Conservation (phyloP, 2,329 filamentous ascomycete genomes). For the Helotiales sp. region DNA sequence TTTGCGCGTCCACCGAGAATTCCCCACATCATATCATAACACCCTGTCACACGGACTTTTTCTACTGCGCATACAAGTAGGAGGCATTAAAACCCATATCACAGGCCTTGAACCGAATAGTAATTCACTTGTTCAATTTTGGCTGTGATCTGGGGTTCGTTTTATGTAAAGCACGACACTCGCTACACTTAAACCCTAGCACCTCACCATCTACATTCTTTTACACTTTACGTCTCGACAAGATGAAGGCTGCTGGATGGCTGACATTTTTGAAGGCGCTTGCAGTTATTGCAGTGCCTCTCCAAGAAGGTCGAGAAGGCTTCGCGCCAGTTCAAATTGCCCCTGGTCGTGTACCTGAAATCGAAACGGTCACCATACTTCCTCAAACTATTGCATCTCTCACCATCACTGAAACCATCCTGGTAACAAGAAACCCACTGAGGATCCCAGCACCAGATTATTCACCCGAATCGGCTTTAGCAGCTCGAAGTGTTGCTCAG, state of each 20-base stretch:
- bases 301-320: background rate
- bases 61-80: background rate
- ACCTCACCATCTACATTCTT: slow-evolving; percentile 2
- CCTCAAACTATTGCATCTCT: background rate
- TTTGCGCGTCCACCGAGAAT: background rate
- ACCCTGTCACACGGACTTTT: background rate
- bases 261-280: slow-evolving; percentile 3
- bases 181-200: background rate
- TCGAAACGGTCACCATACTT: background rate
- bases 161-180: background rate
- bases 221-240: background rate
- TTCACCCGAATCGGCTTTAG: background rate
- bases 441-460: too few species aligned
- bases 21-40: background rate
- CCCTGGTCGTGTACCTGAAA: background rate
- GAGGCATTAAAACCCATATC: background rate
- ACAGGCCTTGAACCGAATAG: background rate
- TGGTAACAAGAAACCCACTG: background rate
- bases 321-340: background rate
- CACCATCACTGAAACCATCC: background rate
- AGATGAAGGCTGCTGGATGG: slow-evolving; percentile 5
- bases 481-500: background rate
- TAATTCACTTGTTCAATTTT: background rate
- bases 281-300: slow-evolving; percentile 2
- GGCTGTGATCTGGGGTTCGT: background rate